These are phyloP conservation scores for Silene latifolia DNA, from an alignment of 148 eudicot species.

Conservation along the genomic window DNA sequence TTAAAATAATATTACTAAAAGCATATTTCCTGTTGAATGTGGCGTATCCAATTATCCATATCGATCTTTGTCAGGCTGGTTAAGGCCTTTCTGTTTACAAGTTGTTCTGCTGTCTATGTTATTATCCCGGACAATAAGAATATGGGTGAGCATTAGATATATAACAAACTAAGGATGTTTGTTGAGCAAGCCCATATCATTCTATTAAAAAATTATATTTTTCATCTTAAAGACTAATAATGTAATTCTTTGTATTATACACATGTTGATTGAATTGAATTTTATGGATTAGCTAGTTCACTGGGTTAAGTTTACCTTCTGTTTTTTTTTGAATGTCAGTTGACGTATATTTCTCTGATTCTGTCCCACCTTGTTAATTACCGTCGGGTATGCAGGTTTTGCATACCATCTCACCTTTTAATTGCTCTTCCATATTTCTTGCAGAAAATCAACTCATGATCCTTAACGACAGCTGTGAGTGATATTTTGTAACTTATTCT, in stretches of 20 bases:
- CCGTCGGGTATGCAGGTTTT: background rate
- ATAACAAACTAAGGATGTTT: background rate
- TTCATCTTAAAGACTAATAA: background rate
- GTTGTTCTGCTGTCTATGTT: background rate
- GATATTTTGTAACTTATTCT: conserved; percentile 10
- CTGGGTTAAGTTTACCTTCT: background rate
- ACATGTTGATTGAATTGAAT: background rate
- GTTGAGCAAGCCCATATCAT: background rate
- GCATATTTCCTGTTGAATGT: background rate
- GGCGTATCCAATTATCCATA: background rate
- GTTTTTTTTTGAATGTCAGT: background rate
- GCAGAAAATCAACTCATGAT: conserved; percentile 19
- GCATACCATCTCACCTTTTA: conserved; percentile 2
- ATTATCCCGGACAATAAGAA: background rate
- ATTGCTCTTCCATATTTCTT: background rate
- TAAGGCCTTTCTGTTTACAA: background rate
- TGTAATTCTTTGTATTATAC: background rate
- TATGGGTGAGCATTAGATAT: background rate
- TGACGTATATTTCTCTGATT: background rate
- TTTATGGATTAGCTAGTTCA: background rate
- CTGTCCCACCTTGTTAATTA: background rate
- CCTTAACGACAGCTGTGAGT: background rate
- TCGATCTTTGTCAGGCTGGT: background rate
- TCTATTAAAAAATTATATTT: background rate
- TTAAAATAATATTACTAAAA: too few species aligned